These are phyloP conservation scores for Galeopsis tetrahit DNA, from an alignment of 257 asterid species.

Conservation along the genomic window DNA sequence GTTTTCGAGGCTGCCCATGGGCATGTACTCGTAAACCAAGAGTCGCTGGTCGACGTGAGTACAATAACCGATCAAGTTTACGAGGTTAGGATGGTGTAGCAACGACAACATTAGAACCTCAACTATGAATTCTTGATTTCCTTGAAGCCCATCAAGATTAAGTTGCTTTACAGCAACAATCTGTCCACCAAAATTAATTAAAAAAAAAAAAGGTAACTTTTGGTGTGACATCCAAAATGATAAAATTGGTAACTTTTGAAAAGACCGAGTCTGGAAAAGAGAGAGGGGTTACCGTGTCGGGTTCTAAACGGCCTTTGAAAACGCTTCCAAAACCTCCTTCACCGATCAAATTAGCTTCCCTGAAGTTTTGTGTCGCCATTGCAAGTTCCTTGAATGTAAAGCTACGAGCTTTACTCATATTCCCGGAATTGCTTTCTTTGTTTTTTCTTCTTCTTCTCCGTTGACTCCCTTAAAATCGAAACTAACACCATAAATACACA, in stretches of 20 bases:
- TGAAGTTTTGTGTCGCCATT: slow-evolving; percentile 68
- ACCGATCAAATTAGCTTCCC: slow-evolving; percentile 76
- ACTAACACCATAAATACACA: not conserved
- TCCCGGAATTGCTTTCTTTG: slow-evolving; percentile 38
- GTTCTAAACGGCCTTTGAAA: slow-evolving; percentile 65
- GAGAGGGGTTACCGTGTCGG: slow-evolving; percentile 46
- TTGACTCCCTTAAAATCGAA: slow-evolving; percentile 34
- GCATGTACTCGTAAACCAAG: slow-evolving; percentile 82
- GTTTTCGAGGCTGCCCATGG: slow-evolving; percentile 87
- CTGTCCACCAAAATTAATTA: slow-evolving; percentile 37
- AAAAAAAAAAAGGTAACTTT: too few relatives aligned
- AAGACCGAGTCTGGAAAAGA: too few relatives aligned
- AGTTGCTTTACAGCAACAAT: slow-evolving; percentile 82
- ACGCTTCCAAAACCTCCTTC: slow-evolving; percentile 96
- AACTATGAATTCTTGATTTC: slow-evolving; percentile 84
- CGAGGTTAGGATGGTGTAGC: slow-evolving; percentile 84
- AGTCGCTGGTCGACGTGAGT: slow-evolving; percentile 84
- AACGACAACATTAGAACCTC: slow-evolving; percentile 89
- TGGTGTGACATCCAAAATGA: too few relatives aligned
- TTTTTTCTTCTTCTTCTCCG: slow-evolving; percentile 41
- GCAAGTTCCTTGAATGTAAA: slow-evolving; percentile 78
- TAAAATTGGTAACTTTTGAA: too few relatives aligned
- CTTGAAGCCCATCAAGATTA: slow-evolving; percentile 90
- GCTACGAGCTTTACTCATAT: slow-evolving; percentile 52
- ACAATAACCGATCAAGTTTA: slow-evolving; percentile 81